phyloP scores from a whole-genome alignment of 1,284 basidiomycete species.

The Fomitopsis pinicola region DNA sequence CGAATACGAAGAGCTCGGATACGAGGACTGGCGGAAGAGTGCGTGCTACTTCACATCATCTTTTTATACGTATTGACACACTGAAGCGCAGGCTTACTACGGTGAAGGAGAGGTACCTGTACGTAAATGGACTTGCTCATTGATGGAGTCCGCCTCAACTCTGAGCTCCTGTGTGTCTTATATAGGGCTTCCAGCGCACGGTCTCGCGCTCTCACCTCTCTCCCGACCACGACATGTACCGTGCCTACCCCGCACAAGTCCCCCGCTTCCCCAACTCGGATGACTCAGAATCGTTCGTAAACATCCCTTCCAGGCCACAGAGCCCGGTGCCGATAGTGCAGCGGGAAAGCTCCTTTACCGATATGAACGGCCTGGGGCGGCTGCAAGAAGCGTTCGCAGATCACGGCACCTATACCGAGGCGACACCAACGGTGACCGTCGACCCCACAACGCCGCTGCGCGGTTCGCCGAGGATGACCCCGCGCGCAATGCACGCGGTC shows the following conservation, averaged over 20 bases:
- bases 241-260: slow-evolving; percentile 2
- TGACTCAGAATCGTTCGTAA: slow-evolving; percentile 20
- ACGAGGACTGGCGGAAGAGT: slow-evolving; percentile 17
- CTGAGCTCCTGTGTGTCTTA: not conserved
- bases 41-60: slow-evolving; percentile 4
- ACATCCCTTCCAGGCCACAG: slow-evolving; percentile 18
- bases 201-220: slow-evolving; percentile 8
- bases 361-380: slow-evolving; percentile 11
- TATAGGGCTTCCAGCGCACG: slow-evolving; percentile 8
- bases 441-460: slow-evolving; percentile 20
- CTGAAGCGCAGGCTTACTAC: slow-evolving; percentile 12
- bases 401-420: slow-evolving; percentile 18
- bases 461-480: slow-evolving; percentile 16
- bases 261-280: slow-evolving; percentile 5
- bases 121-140: not conserved
- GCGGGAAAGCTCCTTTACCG: slow-evolving; percentile 24
- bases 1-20: not conserved
- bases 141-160: not conserved
- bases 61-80: not conserved
- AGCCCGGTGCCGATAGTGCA: slow-evolving; percentile 26
- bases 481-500: slow-evolving; percentile 7
- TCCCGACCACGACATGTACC: slow-evolving; percentile 3
- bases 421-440: slow-evolving; percentile 13
- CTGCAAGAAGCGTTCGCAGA: slow-evolving; percentile 27
- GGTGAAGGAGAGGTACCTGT: slow-evolving; percentile 21